A percentile compares a stretch with the other conserved stretches of the same genome.
These are phyloP conservation scores for Passiflora organensis DNA, from an alignment of 345 rosid species.

Conservation along the genomic window DNA sequence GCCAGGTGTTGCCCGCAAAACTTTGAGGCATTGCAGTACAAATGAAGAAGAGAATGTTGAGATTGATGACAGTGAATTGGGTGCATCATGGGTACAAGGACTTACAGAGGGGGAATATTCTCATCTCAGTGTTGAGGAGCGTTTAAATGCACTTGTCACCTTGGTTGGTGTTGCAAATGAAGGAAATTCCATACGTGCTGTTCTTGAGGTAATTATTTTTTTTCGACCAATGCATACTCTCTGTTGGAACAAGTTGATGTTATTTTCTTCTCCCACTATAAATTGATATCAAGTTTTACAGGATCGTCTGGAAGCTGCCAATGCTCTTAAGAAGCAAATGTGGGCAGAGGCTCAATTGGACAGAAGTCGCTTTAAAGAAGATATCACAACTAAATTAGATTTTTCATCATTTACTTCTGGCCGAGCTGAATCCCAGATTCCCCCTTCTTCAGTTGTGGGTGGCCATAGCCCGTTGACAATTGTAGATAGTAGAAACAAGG, in stretches of 20 bases:
- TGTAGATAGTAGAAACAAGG: conserved; percentile 30
- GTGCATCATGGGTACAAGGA: conserved; percentile 90
- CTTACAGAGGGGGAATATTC: conserved; percentile 94
- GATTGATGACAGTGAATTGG: conserved; percentile 71
- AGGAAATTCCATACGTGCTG: conserved; percentile 84
- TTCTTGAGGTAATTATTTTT: conserved; percentile 69
- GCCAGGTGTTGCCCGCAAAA: conserved; percentile 33
- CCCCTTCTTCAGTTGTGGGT: conserved; percentile 31
- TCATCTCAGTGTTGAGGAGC: conserved; percentile 92
- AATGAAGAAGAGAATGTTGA: conserved; percentile 45
- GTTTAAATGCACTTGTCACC: conserved; percentile 76
- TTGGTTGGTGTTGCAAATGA: conserved; percentile 87
- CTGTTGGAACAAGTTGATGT: neutral
- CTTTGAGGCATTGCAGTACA: conserved; percentile 21
- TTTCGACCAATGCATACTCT: conserved; percentile 9
- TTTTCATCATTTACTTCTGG: conserved; percentile 35
- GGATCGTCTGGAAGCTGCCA: conserved; percentile 99
- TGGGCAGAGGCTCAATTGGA: conserved; percentile 97
- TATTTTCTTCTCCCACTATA: neutral
- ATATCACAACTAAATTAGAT: conserved; percentile 49
- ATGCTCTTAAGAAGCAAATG: conserved; percentile 95
- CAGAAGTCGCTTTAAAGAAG: conserved; percentile 79
- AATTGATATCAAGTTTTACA: conserved; percentile 30
- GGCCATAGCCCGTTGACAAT: conserved; percentile 43
- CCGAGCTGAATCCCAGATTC: conserved; percentile 48